Evolutionary conservation across 805 yeast genomes (phyloP).

Genomic region (Isabelozyma pseudorhagii): DNA sequence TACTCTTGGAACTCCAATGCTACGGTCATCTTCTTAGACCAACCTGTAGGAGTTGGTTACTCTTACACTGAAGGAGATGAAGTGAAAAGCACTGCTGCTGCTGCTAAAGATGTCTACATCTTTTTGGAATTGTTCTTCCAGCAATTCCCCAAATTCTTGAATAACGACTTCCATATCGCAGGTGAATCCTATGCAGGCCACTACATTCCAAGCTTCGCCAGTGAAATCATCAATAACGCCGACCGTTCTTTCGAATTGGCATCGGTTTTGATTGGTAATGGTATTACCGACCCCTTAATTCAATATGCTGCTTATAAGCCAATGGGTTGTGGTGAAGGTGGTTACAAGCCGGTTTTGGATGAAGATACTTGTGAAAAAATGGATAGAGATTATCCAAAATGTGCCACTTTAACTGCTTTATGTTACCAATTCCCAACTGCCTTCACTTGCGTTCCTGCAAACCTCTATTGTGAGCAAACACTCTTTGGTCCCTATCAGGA

Average conservation of each 20-base stretch:
- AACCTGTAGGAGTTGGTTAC: conserved; percentile 91
- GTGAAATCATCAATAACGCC: conserved; percentile 69
- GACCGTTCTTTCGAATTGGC: conserved; percentile 42
- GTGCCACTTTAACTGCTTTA: conserved; percentile 25
- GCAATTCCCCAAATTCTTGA: conserved; percentile 68
- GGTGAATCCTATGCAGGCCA: conserved; percentile 96
- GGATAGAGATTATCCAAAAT: conserved; percentile 32
- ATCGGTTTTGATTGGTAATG: conserved; percentile 44
- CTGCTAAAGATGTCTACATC: conserved; percentile 83
- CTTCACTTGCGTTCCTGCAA: conserved; percentile 41
- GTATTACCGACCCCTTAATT: conserved; percentile 41
- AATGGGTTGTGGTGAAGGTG: conserved; percentile 47
- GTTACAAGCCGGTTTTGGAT: conserved; percentile 33
- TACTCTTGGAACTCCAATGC: conserved; percentile 92
- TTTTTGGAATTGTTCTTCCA: conserved; percentile 81
- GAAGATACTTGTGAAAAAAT: conserved; percentile 30
- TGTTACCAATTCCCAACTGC: conserved; percentile 32
- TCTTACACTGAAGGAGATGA: conserved; percentile 66
- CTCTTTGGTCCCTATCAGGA: conserved; percentile 30
- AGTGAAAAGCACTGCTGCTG: conserved; percentile 71
- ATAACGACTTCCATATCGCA: conserved; percentile 74
- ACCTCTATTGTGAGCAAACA: conserved; percentile 24
- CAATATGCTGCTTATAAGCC: conserved; percentile 39
- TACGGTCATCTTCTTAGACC: conserved; percentile 85
- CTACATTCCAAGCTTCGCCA: conserved; percentile 86